Base-by-base conservation (phyloP, 2,329 filamentous ascomycete genomes). In the Talaromyces funiculosus region DNA sequence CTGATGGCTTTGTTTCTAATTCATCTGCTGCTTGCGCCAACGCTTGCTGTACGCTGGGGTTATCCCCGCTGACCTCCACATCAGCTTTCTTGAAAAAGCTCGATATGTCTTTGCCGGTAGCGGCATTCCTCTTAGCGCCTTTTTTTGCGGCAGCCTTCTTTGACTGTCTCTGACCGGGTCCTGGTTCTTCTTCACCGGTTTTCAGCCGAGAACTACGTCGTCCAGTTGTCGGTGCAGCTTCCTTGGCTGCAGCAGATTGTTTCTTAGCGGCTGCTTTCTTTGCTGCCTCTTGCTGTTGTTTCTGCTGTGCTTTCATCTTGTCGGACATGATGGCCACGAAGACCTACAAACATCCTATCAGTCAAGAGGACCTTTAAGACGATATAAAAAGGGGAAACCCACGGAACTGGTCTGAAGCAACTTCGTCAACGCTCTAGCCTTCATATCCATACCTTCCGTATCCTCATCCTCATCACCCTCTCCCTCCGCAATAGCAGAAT, bases 31-130 rank as follows among this genome's bases (percentile, higher is more conserved):
- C 84, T 63, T 86, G 80, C 61, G 83, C 81, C 38, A 86, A 70
- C 0, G 82, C 84, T 62, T 87, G 81, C 22, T 82, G 77, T 1
- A 87, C 80, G 0, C 78, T 81, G 3, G 79, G 76, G 29, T 82
- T 78, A 1, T 81, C 80, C 18, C 81, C 78, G 38, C 81, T 78
- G 14, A 81, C 77, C 60, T 83, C 71, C 29, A 86, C 67, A 33
- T 86, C 80, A 26, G 82, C 80, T 64, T 85, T 86, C 63, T 82
- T 83, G 69, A 87, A 83, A 66, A 84, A 87, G 63, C 79, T 81
- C 0, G 83, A 80, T 37, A 88, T 86, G 60, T 79, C 81, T 24
- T 73, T 71, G 33, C 67, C 66, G 47, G 70, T 57, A 20, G 65
- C 61, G 24, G 65, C 62, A 63, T 69, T 72, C 62, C 68, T 72